These are phyloP conservation scores for Cutaneotrichosporon sp. DNA, from an alignment of 1,284 basidiomycete species.

Conservation along the genomic window DNA sequence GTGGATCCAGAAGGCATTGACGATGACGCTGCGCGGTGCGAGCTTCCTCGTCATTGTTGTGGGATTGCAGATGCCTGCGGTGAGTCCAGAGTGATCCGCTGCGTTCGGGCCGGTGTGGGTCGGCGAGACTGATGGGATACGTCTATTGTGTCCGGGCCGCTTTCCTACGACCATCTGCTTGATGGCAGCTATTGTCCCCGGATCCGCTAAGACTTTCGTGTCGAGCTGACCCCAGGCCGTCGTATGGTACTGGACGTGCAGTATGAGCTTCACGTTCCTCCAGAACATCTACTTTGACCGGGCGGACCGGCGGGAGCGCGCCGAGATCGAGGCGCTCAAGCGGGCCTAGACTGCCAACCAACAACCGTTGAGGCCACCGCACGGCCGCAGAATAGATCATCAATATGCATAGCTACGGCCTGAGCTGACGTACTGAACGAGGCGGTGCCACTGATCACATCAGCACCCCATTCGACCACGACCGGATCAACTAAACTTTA, in stretches of 20 bases:
- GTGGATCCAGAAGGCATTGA: constrained; percentile 4
- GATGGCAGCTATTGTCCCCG: neutral
- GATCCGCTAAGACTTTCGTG: neutral
- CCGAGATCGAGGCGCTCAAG: constrained; percentile 2
- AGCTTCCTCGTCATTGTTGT: constrained; percentile 3
- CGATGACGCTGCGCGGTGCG: neutral
- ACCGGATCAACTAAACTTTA: too few relatives aligned
- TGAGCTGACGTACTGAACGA: neutral
- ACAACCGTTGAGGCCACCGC: neutral
- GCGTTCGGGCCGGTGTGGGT: neutral
- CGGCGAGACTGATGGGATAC: neutral
- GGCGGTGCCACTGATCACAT: neutral
- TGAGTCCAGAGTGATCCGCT: neutral
- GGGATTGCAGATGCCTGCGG: constrained; percentile 9
- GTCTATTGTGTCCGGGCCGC: neutral
- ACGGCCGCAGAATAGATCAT: neutral
- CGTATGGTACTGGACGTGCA: constrained; percentile 58
- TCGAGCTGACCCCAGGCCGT: constrained; percentile 48
- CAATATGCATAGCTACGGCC: neutral
- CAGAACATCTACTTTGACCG: constrained; percentile 43
- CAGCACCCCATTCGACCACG: neutral
- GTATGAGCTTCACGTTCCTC: constrained; percentile 54
- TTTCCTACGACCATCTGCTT: constrained; percentile 8
- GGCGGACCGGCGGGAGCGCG: constrained; percentile 13
- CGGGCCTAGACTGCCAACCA: neutral